These are phyloP conservation scores for Calcarisporium arbuscula DNA, from an alignment of 2,329 filamentous ascomycete genomes.

Conservation along the genomic window DNA sequence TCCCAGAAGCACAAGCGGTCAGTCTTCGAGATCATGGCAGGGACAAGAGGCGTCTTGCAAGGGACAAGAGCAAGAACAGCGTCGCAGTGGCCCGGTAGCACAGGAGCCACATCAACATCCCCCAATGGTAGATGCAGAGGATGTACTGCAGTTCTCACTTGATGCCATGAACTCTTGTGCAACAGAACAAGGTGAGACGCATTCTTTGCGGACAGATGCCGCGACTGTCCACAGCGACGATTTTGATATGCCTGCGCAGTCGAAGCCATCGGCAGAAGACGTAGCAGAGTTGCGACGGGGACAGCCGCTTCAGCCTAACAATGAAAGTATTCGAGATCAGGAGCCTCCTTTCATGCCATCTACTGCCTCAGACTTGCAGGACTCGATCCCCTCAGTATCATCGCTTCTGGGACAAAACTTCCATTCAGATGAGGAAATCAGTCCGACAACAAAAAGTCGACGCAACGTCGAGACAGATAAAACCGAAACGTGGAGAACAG, in stretches of 20 bases:
- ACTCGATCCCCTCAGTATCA: constrained; percentile 16
- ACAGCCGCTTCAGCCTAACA: not conserved
- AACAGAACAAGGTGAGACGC: constrained; percentile 6
- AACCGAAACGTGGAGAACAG: no score
- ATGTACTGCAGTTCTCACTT: no score
- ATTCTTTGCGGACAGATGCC: constrained; percentile 20
- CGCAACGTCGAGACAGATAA: no score
- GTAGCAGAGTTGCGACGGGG: not conserved
- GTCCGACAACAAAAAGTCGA: no score
- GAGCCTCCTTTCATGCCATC: constrained; percentile 1
- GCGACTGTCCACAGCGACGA: constrained; percentile 33
- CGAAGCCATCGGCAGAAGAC: not conserved
- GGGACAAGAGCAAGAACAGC: no score
- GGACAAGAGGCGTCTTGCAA: no score
- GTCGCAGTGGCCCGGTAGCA: no score
- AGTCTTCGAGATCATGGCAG: not conserved
- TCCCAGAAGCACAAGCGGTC: constrained; percentile 3
- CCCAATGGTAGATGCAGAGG: not conserved
- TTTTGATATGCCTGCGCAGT: constrained; percentile 15
- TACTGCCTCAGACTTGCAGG: no score
- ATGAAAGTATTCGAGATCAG: no score
- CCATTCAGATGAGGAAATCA: not conserved
- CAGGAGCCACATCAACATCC: not conserved
- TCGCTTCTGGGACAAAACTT: constrained; percentile 7
- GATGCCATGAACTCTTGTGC: no score